Base-by-base conservation (phyloP, 306 rosid genomes). In the Potentilla sterilis region DNA sequence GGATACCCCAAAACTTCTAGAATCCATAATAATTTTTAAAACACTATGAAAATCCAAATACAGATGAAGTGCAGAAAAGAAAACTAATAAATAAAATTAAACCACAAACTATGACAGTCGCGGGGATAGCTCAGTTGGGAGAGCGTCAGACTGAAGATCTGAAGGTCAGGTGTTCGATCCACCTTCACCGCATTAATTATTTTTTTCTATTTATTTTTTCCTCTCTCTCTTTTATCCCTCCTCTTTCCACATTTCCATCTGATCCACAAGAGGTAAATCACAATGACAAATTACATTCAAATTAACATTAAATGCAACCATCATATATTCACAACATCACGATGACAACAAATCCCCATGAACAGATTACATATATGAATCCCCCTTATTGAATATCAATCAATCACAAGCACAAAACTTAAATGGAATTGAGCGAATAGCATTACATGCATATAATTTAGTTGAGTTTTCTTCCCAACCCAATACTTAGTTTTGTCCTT, bases 261-360 rank as follows among this genome's bases (percentile, higher is more conserved):
- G 40, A 37, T 5, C 5, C 4, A 11, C 14, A 47, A 14, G 54
- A 49, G 22, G 61, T 55, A 54, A 54, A 7, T 3, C 61, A 21
- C 6, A n/a, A n/a, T 55, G 34, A 55, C 5, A 55, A 8, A 35
- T 62, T 15, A 44, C 51, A 67, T 37, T 37, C 28, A 28, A 28
- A 28, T 28, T 28, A 28, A 28, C 28, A 37, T 38, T 47, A 49
- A 73, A 47, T 32, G 64, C 58, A 57, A 6, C 19, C 24, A 59
- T 38, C 68, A 37, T 47, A 62, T 75, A 81, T 81, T 72, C 78
- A 77, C 78, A 71, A 76, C 32, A 77, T 72, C 34, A 35, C 47
- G 41, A 65, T 51, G 13, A 58, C 55, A 73, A 59, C 57, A 59
- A 41, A 43, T 24, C 40, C 54, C 54, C 42, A 22, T 7, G 14